Evolutionary conservation across 139 green algal species (phyloP).

Genomic region (Coccomyxa sp.): DNA sequence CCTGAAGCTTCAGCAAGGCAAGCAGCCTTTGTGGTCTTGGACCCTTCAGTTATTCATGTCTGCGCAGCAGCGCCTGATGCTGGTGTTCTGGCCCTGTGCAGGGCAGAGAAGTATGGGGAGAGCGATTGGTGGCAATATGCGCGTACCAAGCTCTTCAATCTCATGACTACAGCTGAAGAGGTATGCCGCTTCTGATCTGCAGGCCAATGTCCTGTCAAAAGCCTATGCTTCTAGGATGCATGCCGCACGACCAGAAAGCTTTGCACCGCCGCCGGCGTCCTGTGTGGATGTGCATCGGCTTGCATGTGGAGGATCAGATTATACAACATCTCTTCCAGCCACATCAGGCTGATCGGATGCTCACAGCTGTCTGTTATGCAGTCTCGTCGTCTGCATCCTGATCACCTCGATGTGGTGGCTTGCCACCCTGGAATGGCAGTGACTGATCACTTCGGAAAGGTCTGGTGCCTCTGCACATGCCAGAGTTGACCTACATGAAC

Average conservation of each 20-base stretch:
- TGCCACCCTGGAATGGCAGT: constrained; percentile 8
- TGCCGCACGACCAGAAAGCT: too few species aligned
- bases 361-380: constrained; percentile 5
- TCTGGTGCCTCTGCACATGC: too few species aligned
- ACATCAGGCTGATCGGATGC: not conserved
- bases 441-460: constrained; percentile 39
- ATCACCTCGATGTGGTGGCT: constrained; percentile 13
- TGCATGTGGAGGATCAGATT: too few species aligned
- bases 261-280: too few species aligned
- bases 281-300: too few species aligned
- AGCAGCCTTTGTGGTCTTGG: too few species aligned
- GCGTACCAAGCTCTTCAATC: constrained; percentile 35
- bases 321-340: too few species aligned
- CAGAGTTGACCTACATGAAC: too few species aligned
- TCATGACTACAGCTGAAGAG: constrained; percentile 16
- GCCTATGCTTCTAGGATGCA: too few species aligned
- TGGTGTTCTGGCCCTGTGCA: constrained; percentile 1
- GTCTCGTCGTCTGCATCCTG: constrained; percentile 15
- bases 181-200: not conserved
- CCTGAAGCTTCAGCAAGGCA: too few species aligned
- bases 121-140: constrained; percentile 37
- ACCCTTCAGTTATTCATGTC: too few species aligned
- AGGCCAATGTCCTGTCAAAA: too few species aligned
- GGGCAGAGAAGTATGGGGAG: constrained; percentile 18
- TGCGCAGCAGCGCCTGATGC: not conserved